Conservation (phyloP, 495 filamentous ascomycete genomes). For the Penicillium paradoxum region DNA sequence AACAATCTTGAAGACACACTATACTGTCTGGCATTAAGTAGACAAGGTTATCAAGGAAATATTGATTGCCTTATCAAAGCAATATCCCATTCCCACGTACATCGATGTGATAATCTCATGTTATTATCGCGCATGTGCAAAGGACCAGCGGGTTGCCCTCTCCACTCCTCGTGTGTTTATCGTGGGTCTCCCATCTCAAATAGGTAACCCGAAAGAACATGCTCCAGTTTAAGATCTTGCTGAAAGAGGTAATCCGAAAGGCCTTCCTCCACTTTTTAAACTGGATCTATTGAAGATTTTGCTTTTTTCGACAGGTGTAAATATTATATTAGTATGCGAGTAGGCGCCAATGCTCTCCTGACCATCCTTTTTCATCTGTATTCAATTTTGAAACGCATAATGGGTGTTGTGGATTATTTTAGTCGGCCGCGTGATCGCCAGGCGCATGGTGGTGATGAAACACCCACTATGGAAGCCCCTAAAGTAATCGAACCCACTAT, state of each 20-base stretch:
- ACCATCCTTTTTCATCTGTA: not conserved
- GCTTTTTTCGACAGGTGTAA: conserved; percentile 3
- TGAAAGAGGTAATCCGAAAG: conserved; percentile 7
- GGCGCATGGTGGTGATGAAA: conserved; percentile 4
- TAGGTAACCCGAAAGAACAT: conserved; percentile 6
- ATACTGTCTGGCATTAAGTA: too few relatives aligned
- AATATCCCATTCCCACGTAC: not conserved
- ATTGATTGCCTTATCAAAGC: not conserved
- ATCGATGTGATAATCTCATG: not conserved
- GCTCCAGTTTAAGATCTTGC: conserved; percentile 7
- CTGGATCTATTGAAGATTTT: conserved; percentile 13
- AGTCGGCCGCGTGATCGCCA: conserved; percentile 13
- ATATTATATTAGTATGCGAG: conserved; percentile 5
- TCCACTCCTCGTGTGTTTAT: conserved; percentile 3
- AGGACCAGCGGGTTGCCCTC: not conserved
- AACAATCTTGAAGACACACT: too few relatives aligned
- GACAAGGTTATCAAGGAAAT: too few relatives aligned
- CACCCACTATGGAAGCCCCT: not conserved
- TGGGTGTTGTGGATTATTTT: conserved; percentile 16
- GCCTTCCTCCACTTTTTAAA: conserved; percentile 12
- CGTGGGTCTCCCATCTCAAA: conserved; percentile 5
- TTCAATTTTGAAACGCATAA: conserved; percentile 6
- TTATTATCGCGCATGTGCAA: not conserved
- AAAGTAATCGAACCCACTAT: conserved; percentile 20
- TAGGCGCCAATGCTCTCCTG: not conserved